Conservation (phyloP, 2,329 filamentous ascomycete species). For the Dryadomyces sulphureus region DNA sequence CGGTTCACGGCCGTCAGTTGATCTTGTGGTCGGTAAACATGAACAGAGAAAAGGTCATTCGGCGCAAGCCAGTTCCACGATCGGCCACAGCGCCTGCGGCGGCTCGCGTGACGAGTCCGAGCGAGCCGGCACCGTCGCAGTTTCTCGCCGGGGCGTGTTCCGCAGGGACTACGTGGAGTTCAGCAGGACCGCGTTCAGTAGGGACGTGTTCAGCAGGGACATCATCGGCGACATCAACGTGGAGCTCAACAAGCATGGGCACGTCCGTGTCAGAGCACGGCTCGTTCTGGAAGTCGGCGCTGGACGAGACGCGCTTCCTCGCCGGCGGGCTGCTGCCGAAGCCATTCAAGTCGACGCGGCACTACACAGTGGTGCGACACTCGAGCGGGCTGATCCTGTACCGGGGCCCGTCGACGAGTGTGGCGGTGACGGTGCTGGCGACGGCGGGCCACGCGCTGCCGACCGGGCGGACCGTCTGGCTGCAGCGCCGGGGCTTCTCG, state of each 20-base stretch:
- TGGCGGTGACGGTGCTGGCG: conserved; percentile 50
- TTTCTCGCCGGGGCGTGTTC: background rate
- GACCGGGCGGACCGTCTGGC: conserved; percentile 43
- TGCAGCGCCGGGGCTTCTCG: conserved; percentile 53
- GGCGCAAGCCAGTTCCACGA: too few relatives aligned
- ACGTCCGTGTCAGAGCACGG: background rate
- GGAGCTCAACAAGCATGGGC: background rate
- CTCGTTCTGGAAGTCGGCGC: conserved; percentile 29
- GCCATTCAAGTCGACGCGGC: conserved; percentile 48
- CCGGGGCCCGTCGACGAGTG: conserved; percentile 46
- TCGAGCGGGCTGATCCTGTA: conserved; percentile 51
- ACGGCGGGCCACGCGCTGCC: conserved; percentile 37
- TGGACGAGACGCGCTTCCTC: conserved; percentile 48
- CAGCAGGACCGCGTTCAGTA: background rate
- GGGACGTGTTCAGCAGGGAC: background rate
- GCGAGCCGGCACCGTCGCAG: background rate
- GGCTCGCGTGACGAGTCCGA: too few relatives aligned
- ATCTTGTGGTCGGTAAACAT: too few relatives aligned
- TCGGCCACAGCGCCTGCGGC: too few relatives aligned
- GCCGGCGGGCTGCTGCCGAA: conserved; percentile 49
- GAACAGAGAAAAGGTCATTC: too few relatives aligned
- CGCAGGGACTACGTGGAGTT: too few relatives aligned
- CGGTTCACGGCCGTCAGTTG: too few relatives aligned
- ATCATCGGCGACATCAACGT: background rate
- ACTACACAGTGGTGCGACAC: conserved; percentile 53